Evolutionary conservation across 352 stramenopile genomes (phyloP), one percentile per base, ranked within the genome.

Genomic region (Phytophthora hibernalis): DNA sequence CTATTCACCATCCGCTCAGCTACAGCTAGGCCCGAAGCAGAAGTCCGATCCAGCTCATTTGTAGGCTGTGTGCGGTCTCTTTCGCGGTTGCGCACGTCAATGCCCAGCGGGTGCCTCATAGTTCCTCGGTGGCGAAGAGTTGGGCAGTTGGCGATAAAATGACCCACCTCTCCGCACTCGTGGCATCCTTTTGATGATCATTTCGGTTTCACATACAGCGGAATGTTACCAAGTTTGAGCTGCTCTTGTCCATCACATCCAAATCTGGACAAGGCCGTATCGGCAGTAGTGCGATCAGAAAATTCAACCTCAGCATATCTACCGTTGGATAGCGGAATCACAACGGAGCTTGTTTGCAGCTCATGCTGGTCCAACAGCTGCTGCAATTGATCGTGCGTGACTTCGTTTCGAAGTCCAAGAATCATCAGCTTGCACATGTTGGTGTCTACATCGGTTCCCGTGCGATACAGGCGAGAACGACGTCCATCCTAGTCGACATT

Each of bases 371-470:
- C 21, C 8, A 51, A 16, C 5, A 35, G 12, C 15, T 51, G 21
- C 21, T 30, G 22, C 44, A 51, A 30, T n/a, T 51, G 22, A 5
- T 51, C 22, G 16, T 51, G 44, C 11, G 21, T 20, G 21, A 35
- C 44, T 30, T 51, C 44, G 44, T 51, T 51, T n/a, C 44, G 44
- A 18, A 51, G 44, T 35, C 44, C 44, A 0, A 51, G n/a, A 28
- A 35, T 30, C 44, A 51, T 51, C 21, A 51, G 11, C n/a, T 51
- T 51, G 44, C 44, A 51, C 21, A 24, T 51, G 15, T 18, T 30
- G 11, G 2, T 33, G 44, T 20, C 44, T 16, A n/a, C 21, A 12
- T 35, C 44, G 44, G 37, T 35, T 35, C 26, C 26, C 22, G 22
- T 35, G 12, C 26, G 44, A 20, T 35, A 51, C 6, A 28, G n/a